These are phyloP conservation scores for Globisporangium lucens DNA, from an alignment of 352 stramenopile species.

Conservation along the genomic window DNA sequence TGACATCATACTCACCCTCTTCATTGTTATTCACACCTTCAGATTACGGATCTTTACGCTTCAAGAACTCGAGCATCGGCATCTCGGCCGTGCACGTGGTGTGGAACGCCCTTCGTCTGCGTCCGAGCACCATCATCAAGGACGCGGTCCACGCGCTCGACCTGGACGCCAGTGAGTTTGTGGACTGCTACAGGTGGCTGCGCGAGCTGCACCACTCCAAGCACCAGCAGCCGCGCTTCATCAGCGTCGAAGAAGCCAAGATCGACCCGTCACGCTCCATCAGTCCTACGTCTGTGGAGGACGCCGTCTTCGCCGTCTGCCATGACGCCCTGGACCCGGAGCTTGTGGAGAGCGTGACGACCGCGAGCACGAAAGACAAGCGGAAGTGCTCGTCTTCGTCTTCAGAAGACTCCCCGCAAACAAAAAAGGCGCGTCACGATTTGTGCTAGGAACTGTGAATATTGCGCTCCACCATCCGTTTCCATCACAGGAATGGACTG, in stretches of 20 bases:
- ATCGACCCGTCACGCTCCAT: constrained; percentile 29
- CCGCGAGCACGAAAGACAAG: background rate
- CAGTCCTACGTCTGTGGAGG: constrained; percentile 39
- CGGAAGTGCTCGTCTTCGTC: background rate
- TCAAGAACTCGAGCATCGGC: constrained; percentile 36
- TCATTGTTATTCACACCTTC: background rate
- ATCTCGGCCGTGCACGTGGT: constrained; percentile 36
- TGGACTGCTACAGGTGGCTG: constrained; percentile 36
- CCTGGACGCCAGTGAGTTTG: constrained; percentile 24
- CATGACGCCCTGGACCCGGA: background rate
- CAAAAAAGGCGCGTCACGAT: constrained; percentile 6
- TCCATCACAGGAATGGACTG: constrained; percentile 3
- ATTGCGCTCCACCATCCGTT: background rate
- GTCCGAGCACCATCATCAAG: constrained; percentile 27
- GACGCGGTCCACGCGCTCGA: constrained; percentile 27
- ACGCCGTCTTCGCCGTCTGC: constrained; percentile 3
- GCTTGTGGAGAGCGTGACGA: background rate
- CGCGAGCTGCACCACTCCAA: constrained; percentile 22
- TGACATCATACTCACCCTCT: background rate
- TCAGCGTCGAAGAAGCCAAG: constrained; percentile 41
- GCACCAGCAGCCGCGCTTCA: constrained; percentile 26
- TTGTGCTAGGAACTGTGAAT: background rate
- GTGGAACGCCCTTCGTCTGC: constrained; percentile 29
- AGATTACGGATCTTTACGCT: constrained; percentile 31
- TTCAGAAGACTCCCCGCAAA: background rate